Conservation (phyloP, 306 rosid genomes). For the Betula pendula region DNA sequence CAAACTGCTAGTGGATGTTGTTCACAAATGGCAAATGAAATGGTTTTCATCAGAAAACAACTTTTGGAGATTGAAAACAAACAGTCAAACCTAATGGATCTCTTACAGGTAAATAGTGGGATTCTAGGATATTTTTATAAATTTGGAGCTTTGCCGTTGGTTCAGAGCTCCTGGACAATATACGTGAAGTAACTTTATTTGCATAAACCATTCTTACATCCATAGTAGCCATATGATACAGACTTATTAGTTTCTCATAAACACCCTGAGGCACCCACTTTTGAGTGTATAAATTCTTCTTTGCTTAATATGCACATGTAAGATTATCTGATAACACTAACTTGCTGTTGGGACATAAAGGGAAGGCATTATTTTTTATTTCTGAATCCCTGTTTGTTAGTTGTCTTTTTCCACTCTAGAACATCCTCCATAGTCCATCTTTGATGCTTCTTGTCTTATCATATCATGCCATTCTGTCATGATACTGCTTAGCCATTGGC, state of each 20-base stretch:
- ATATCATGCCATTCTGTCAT: background rate
- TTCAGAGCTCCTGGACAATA: constrained; percentile 11
- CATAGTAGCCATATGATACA: background rate
- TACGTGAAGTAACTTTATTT: background rate
- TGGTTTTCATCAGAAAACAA: constrained; percentile 67
- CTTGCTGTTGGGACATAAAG: background rate
- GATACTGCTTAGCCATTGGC: background rate
- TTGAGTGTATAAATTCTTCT: background rate
- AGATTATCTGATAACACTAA: background rate
- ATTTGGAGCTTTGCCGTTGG: background rate
- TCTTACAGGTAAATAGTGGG: constrained; percentile 56
- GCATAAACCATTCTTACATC: background rate
- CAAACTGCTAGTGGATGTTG: constrained; percentile 54
- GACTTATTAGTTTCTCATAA: background rate
- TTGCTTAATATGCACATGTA: background rate
- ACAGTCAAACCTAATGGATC: constrained; percentile 68
- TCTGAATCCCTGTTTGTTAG: background rate
- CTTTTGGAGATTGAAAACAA: constrained; percentile 73
- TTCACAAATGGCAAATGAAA: constrained; percentile 58
- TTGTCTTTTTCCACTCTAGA: background rate
- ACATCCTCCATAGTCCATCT: background rate
- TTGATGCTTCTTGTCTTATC: background rate
- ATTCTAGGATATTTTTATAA: background rate
- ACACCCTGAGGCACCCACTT: background rate
- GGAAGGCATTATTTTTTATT: background rate